These are phyloP conservation scores for Tricholoma bakamatsutake DNA, from an alignment of 768 basidiomycete species.

Conservation along the genomic window DNA sequence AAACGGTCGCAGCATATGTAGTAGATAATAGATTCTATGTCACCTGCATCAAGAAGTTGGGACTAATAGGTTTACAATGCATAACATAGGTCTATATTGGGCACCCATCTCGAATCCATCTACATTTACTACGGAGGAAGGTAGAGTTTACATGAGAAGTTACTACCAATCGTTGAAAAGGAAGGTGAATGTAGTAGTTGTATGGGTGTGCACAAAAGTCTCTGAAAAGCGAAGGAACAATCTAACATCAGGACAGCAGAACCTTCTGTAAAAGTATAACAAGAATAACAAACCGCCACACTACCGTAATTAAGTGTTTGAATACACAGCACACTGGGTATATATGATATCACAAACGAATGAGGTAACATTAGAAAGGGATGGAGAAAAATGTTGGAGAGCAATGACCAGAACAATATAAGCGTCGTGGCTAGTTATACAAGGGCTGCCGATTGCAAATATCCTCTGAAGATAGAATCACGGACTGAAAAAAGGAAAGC, in stretches of 20 bases:
- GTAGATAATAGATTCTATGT: no score
- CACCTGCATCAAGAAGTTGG: no score
- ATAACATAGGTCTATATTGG: no score
- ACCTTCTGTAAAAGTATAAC: neutral
- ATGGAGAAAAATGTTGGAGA: neutral
- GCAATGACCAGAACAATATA: neutral
- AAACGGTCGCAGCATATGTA: no score
- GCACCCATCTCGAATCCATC: neutral
- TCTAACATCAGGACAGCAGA: neutral
- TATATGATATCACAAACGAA: slow-evolving; percentile 1
- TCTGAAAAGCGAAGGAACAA: neutral
- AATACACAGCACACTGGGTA: neutral
- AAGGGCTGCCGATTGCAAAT: slow-evolving; percentile 65
- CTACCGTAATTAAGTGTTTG: neutral
- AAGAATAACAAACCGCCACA: neutral
- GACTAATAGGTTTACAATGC: no score
- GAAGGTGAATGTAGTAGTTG: neutral
- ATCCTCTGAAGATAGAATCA: slow-evolving; percentile 72
- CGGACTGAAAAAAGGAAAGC: slow-evolving; percentile 38
- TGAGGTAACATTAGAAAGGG: neutral
- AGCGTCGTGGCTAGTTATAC: slow-evolving; percentile 34
- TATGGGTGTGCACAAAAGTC: neutral
- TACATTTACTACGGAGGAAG: neutral
- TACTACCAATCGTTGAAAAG: neutral
- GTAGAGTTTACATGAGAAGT: neutral